Evolutionary conservation across 768 basidiomycete genomes (phyloP).

Genomic region (Gymnopilus dilepis): DNA sequence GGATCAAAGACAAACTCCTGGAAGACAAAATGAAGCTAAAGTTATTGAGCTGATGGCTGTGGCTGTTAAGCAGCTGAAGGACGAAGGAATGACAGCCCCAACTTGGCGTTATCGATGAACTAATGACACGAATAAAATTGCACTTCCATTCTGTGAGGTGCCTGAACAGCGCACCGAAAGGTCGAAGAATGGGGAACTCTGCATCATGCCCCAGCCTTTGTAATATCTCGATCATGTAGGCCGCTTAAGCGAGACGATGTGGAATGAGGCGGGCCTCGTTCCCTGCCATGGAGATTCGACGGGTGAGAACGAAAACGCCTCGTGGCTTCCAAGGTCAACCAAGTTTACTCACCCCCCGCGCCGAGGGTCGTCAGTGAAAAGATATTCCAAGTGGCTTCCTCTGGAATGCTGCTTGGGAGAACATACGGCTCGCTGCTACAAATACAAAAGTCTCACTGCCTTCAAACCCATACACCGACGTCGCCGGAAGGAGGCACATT

Average conservation of each 20-base stretch:
- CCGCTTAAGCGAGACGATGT: background rate
- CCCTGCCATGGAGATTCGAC: background rate
- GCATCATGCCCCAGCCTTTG: background rate
- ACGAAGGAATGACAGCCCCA: background rate
- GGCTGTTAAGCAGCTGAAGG: background rate
- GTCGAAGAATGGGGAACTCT: background rate
- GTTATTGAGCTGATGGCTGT: background rate
- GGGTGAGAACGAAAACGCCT: background rate
- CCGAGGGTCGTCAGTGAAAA: background rate
- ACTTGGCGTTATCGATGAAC: background rate
- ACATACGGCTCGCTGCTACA: no score
- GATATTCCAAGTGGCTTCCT: background rate
- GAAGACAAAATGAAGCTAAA: background rate
- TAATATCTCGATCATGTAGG: background rate
- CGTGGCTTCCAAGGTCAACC: background rate
- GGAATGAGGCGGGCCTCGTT: background rate
- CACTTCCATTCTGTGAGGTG: background rate
- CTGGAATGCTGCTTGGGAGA: no score
- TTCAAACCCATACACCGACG: background rate
- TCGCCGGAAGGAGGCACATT: no score
- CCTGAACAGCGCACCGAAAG: background rate
- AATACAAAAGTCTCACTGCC: background rate
- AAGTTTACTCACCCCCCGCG: background rate
- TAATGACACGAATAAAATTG: background rate
- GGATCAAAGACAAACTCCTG: background rate